A percentile compares a stretch with the other conserved stretches of the same genome.
Conservation (phyloP, 2,329 filamentous ascomycete species). For the Hawksworthiomyces lignivorus region DNA sequence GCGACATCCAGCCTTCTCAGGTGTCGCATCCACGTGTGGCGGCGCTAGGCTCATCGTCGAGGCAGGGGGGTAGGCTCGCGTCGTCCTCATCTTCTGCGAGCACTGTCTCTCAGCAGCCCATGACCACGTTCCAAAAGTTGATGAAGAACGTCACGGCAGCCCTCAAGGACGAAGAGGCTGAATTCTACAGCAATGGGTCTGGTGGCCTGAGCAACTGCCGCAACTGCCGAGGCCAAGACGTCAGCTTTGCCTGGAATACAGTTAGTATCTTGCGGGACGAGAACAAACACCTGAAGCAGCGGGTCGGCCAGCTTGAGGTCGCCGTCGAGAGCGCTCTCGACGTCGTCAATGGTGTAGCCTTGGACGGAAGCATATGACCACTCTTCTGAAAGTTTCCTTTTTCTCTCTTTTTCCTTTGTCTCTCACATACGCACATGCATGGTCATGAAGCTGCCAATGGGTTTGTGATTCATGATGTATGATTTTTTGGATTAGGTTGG, state of each 20-base stretch:
- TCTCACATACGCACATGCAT: no score
- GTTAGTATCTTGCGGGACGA: constrained; percentile 54
- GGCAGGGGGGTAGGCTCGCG: not conserved
- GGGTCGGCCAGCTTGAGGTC: constrained; percentile 50
- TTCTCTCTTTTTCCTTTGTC: constrained; percentile 6
- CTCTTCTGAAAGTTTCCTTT: no score
- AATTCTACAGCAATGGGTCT: constrained; percentile 5
- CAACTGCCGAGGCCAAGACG: constrained; percentile 52
- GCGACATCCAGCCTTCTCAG: constrained; percentile 6
- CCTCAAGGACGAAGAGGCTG: constrained; percentile 20
- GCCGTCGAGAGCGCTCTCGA: constrained; percentile 56
- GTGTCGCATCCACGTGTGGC: constrained; percentile 14
- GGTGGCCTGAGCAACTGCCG: constrained; percentile 29
- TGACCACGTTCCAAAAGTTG: constrained; percentile 41
- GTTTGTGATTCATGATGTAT: no score
- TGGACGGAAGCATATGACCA: constrained; percentile 22
- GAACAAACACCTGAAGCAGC: constrained; percentile 52
- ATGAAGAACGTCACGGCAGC: constrained; percentile 35
- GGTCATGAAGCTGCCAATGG: no score
- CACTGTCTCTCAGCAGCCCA: constrained; percentile 22
- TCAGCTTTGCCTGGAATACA: constrained; percentile 57
- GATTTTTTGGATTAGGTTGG: not conserved
- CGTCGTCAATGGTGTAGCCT: constrained; percentile 47
- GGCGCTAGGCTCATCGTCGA: constrained; percentile 9
- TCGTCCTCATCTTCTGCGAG: constrained; percentile 20